Percentiles rank a stretch among this genome's conserved stretches.
These are phyloP conservation scores for Sclerospora graminicola DNA, from an alignment of 352 stramenopile genomes.

Conservation along the genomic window DNA sequence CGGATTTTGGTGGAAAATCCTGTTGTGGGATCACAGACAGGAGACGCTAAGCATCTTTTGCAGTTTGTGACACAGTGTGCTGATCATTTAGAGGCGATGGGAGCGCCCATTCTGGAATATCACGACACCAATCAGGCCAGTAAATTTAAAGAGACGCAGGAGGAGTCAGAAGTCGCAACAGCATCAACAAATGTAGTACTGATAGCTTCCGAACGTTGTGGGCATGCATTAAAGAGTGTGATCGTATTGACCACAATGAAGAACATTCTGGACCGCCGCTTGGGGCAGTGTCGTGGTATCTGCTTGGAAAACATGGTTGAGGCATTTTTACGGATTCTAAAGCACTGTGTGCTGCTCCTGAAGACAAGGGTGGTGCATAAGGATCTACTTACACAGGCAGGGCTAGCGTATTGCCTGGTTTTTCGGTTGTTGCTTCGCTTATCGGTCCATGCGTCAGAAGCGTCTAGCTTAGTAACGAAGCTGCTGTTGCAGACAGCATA, in stretches of 20 bases:
- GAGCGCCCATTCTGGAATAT: constrained; percentile 39
- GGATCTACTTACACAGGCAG: constrained; percentile 66
- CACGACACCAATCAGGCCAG: constrained; percentile 10
- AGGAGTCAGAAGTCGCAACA: constrained; percentile 7
- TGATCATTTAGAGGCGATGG: constrained; percentile 42
- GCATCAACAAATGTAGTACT: constrained; percentile 57
- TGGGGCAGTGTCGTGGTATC: constrained; percentile 13
- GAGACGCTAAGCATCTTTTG: constrained; percentile 20
- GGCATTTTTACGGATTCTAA: constrained; percentile 35
- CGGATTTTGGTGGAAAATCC: constrained; percentile 29
- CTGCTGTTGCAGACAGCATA: constrained; percentile 33
- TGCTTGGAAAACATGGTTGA: constrained; percentile 3
- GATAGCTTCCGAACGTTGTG: constrained; percentile 61
- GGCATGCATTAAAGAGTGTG: constrained; percentile 53
- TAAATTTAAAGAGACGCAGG: background rate
- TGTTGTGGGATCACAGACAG: constrained; percentile 5
- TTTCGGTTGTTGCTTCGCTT: constrained; percentile 42
- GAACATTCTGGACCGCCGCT: constrained; percentile 30
- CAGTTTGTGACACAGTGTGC: constrained; percentile 43
- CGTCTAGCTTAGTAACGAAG: constrained; percentile 7
- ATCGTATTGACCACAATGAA: constrained; percentile 61
- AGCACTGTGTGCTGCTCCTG: constrained; percentile 51
- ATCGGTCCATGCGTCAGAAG: background rate
- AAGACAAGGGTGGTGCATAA: constrained; percentile 70
- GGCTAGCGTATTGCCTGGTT: constrained; percentile 57